Evolutionary conservation across 2,329 filamentous ascomycete genomes (phyloP), one percentile per base, ranked within the genome.

Genomic region (Aspergillus bombycis): DNA sequence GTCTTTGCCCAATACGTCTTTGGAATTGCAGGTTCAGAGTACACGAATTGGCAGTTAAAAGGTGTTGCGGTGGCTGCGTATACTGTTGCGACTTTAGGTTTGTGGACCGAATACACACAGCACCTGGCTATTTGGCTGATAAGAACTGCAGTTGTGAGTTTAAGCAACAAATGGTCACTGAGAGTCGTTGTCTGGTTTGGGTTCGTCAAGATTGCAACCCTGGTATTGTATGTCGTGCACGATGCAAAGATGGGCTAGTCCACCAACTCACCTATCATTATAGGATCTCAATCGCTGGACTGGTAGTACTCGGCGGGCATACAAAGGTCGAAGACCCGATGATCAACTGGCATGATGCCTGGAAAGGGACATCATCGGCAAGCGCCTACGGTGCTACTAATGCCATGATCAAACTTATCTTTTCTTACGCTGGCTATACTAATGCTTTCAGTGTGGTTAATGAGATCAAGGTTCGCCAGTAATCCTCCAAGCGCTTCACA

Each of bases 141-240:
- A 1, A 23, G 9, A 19, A 2, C 2, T 19, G 52, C 19, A 54
- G 52, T 54, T 36, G 52, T 54, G 52, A 19, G 30, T 12, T 36
- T 9, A 14, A 54, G 10, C 16, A 54, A 3, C 19, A 54, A 54
- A 36, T 54, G 52, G 52, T 54, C 52, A 8, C 30, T 54, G 30
- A 54, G 52, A 36, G 8, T 54, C n/a, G n/a, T 54, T 21, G 52
- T 54, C n/a, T 54, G 52, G 52, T 54, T 54, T 54, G 52, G 52
- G 4, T 54, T 54, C 52, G 36, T 54, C 19, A 54, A 54, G 30
- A 54, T 54, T 8, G 52, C 30, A 16, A 54, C 52, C 11, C 5
- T 54, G 19, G 14, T 54, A 23, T 23, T 54, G 52, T 54, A 54
- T n/a, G 52, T 54, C 4, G 6, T 11, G 26, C 30, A 11, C 16